A percentile compares a stretch with the other conserved stretches of the same genome.
Evolutionary conservation across 1,284 basidiomycete species (phyloP).

Genomic region (Ustilago tritici): DNA sequence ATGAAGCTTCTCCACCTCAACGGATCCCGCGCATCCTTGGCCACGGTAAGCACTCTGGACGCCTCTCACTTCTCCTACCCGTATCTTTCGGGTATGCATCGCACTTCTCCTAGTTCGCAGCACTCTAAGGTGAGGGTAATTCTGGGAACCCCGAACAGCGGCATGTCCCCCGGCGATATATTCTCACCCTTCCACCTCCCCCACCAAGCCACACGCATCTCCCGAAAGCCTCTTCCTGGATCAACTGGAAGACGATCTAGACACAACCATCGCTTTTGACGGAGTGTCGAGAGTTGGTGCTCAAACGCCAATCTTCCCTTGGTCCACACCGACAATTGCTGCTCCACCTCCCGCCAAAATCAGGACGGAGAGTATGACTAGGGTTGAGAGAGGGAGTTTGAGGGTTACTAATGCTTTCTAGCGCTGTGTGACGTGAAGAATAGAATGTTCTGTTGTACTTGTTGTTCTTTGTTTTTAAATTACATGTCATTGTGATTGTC

Average conservation of each 20-base stretch:
- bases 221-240: slow-evolving; percentile 42
- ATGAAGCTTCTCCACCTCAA: slow-evolving; percentile 17
- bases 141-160: slow-evolving; percentile 20
- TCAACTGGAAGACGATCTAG: slow-evolving; percentile 12
- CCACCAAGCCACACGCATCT: slow-evolving; percentile 25
- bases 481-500: slow-evolving; percentile 15
- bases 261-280: slow-evolving; percentile 20
- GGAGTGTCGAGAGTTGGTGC: slow-evolving; percentile 14
- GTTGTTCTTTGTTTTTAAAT: slow-evolving; percentile 5
- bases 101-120: slow-evolving; percentile 6
- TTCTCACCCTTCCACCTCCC: slow-evolving; percentile 35
- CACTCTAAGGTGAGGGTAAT: slow-evolving; percentile 27
- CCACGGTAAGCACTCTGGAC: slow-evolving; percentile 8
- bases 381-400: slow-evolving; percentile 5
- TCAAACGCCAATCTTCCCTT: slow-evolving; percentile 25
- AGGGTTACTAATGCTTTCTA: slow-evolving; percentile 15
- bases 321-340: slow-evolving; percentile 33
- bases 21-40: slow-evolving; percentile 13
- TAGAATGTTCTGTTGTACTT: slow-evolving; percentile 1
- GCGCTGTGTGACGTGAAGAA: not conserved
- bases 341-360: slow-evolving; percentile 24
- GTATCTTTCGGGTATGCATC: slow-evolving; percentile 56
- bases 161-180: slow-evolving; percentile 33
- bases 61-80: slow-evolving; percentile 59
- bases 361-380: slow-evolving; percentile 7